These are phyloP conservation scores for Didymosphaeria variabile DNA, from an alignment of 2,329 filamentous ascomycete species.

Conservation along the genomic window DNA sequence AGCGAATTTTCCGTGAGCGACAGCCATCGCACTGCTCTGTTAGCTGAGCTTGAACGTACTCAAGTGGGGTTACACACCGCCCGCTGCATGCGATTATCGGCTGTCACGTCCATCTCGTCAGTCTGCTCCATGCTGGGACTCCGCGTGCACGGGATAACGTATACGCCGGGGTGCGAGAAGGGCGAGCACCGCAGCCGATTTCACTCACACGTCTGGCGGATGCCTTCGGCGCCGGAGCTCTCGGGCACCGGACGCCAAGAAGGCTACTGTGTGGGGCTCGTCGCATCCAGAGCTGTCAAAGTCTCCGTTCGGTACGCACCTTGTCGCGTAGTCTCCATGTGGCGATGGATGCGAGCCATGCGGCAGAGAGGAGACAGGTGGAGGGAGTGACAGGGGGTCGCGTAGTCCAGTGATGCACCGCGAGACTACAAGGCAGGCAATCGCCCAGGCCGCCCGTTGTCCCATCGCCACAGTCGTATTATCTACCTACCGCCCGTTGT, in stretches of 20 bases:
- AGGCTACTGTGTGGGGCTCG: neutral
- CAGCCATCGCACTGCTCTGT: slow-evolving; percentile 44
- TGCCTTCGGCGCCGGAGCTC: slow-evolving; percentile 22
- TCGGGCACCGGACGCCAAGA: slow-evolving; percentile 28
- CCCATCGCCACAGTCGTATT: too few species aligned
- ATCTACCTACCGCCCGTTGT: too few species aligned
- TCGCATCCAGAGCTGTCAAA: slow-evolving; percentile 10
- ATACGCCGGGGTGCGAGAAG: slow-evolving; percentile 24
- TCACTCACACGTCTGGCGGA: slow-evolving; percentile 7
- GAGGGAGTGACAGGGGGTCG: neutral
- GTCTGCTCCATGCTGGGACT: slow-evolving; percentile 37
- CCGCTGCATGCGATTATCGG: slow-evolving; percentile 38
- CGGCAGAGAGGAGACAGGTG: neutral
- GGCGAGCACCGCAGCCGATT: slow-evolving; percentile 12
- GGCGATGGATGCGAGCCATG: slow-evolving; percentile 8
- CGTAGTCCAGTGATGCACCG: slow-evolving; percentile 23
- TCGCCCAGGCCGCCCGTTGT: neutral
- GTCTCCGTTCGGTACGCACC: neutral
- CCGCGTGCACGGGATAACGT: neutral
- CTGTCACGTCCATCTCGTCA: slow-evolving; percentile 41
- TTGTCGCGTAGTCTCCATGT: neutral
- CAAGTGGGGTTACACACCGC: slow-evolving; percentile 31
- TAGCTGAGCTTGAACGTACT: slow-evolving; percentile 7
- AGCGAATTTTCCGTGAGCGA: slow-evolving; percentile 47
- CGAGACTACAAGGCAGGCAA: neutral